phyloP scores from a whole-genome alignment of 2,329 filamentous ascomycete genomes.

The Pseudogymnoascus sp. region DNA sequence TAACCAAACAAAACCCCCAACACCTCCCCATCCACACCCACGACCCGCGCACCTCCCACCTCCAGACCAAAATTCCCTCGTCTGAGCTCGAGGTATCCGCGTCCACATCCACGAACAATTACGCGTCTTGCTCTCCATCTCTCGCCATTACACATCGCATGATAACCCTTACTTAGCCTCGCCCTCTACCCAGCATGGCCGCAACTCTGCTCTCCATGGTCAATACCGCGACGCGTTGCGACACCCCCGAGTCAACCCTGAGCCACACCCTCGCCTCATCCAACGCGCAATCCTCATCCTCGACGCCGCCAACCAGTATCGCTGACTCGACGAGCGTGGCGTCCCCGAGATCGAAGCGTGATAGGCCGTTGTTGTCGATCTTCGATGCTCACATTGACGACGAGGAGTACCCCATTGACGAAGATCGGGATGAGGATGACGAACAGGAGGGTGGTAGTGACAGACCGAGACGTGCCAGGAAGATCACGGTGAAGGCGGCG shows the following conservation, averaged over 20 bases:
- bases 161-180: neutral
- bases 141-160: neutral
- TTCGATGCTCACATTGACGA: slow-evolving; percentile 12
- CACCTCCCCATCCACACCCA: neutral
- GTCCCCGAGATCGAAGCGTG: slow-evolving; percentile 32
- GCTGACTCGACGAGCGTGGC: slow-evolving; percentile 52
- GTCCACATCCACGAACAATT: slow-evolving; percentile 2
- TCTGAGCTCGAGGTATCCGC: neutral
- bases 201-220: neutral
- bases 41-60: neutral
- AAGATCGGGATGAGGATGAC: neutral
- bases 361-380: slow-evolving; percentile 20
- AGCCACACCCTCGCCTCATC: slow-evolving; percentile 19
- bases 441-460: neutral
- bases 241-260: slow-evolving; percentile 19
- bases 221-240: slow-evolving; percentile 1
- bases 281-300: slow-evolving; percentile 30
- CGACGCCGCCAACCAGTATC: slow-evolving; percentile 59
- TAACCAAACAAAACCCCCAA: slow-evolving; percentile 7
- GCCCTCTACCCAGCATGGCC: slow-evolving; percentile 1
- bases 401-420: neutral
- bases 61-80: neutral
- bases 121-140: neutral
- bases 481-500: slow-evolving; percentile 39
- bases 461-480: slow-evolving; percentile 28